Percentiles rank a stretch among this genome's conserved stretches.
phyloP scores from a whole-genome alignment of 1,139 yeast species.

The Zygosaccharomyces pseudobailii region DNA sequence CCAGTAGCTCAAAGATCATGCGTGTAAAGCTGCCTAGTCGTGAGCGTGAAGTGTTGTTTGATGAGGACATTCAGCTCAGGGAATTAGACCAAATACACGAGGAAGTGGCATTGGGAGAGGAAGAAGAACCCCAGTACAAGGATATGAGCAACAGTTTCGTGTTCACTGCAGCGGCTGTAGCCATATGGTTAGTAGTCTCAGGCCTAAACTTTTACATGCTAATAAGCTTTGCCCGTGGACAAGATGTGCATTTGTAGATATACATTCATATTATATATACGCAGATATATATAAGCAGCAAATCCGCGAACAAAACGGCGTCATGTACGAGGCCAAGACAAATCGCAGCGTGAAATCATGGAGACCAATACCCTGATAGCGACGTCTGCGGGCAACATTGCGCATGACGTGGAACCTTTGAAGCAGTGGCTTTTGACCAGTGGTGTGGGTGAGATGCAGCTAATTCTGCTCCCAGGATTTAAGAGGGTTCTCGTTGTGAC shows the following conservation, averaged over 20 bases:
- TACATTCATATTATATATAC: not conserved
- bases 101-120: not conserved
- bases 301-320: not conserved
- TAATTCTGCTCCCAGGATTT: constrained; percentile 8
- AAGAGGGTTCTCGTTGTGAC: constrained; percentile 8
- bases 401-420: constrained; percentile 4
- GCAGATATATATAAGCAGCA: not conserved
- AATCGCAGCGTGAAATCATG: not conserved
- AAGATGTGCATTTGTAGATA: constrained; percentile 50
- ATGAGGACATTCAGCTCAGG: constrained; percentile 18
- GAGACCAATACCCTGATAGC: constrained; percentile 13
- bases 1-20: constrained; percentile 57
- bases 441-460: constrained; percentile 8
- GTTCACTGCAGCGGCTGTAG: constrained; percentile 52
- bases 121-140: constrained; percentile 24
- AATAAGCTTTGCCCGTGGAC: constrained; percentile 65
- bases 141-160: constrained; percentile 68
- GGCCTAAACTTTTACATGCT: constrained; percentile 73
- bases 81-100: constrained; percentile 15
- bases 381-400: constrained; percentile 7
- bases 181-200: constrained; percentile 72
- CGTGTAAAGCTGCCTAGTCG: constrained; percentile 38
- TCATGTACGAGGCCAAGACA: not conserved
- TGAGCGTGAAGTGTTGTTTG: constrained; percentile 15
- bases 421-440: constrained; percentile 9